Conservation (phyloP, 106 monocot genomes). For the Triglochin maritima region DNA sequence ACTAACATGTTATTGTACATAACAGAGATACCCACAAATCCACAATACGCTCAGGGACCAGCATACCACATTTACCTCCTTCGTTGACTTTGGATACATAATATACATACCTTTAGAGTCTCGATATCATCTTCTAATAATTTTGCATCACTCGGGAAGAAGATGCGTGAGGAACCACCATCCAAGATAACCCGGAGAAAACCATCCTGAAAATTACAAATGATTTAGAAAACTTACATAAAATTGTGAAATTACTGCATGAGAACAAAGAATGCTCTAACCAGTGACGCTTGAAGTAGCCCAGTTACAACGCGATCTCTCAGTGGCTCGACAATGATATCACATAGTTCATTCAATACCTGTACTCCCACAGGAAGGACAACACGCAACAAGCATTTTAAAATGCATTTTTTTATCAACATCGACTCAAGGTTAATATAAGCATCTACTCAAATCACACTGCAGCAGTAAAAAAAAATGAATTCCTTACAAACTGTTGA, state of each 20-base stretch:
- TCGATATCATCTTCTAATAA: conserved; percentile 85
- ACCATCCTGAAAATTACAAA: conserved; percentile 50
- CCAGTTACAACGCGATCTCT: conserved; percentile 88
- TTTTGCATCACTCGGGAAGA: conserved; percentile 68
- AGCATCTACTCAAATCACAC: no score
- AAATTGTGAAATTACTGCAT: background rate
- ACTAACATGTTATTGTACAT: no score
- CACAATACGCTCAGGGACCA: no score
- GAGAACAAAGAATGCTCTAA: conserved; percentile 10
- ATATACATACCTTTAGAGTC: conserved; percentile 49
- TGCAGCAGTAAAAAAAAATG: no score
- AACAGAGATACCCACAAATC: no score
- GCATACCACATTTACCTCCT: no score
- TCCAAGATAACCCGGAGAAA: conserved; percentile 74
- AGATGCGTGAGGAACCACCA: conserved; percentile 76
- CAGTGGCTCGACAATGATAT: conserved; percentile 81
- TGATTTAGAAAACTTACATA: background rate
- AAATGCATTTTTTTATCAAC: no score
- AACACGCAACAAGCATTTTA: no score
- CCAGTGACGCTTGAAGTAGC: conserved; percentile 97
- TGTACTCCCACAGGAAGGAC: conserved; percentile 2
- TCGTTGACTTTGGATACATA: no score
- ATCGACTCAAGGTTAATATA: no score
- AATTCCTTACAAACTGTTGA: no score
- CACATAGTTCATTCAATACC: conserved; percentile 86